Percentiles rank a stretch among this genome's conserved stretches.
These are phyloP conservation scores for Penicillium sp. DNA, from an alignment of 2,329 filamentous ascomycete species.

Conservation along the genomic window DNA sequence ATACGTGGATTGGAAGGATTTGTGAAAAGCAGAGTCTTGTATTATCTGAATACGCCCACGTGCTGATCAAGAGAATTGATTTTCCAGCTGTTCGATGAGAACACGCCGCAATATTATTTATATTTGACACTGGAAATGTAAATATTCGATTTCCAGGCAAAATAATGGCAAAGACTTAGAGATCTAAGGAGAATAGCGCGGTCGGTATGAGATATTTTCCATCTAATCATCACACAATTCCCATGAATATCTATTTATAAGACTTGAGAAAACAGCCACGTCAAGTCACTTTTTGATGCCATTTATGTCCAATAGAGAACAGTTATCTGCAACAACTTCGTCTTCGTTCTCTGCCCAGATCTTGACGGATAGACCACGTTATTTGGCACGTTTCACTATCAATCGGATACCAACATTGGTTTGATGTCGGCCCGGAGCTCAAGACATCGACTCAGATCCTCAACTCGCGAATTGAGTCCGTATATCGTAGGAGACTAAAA, in stretches of 20 bases:
- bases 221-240: no score
- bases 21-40: background rate
- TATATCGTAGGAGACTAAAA: background rate
- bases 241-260: background rate
- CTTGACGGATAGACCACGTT: background rate
- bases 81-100: background rate
- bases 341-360: no score
- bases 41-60: background rate
- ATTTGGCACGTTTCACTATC: slow-evolving; percentile 14
- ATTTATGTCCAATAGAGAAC: background rate
- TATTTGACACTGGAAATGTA: no score
- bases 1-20: background rate
- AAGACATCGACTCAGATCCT: slow-evolving; percentile 8
- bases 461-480: background rate
- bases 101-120: no score
- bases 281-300: slow-evolving; percentile 5
- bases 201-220: no score
- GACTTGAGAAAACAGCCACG: background rate
- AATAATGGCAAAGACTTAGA: no score
- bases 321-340: no score
- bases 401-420: slow-evolving; percentile 10
- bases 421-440: background rate
- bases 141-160: no score
- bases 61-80: background rate
- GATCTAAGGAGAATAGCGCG: no score